Evolutionary conservation across 192 early-diverging fungal species (phyloP), one percentile per base, ranked within the genome.

Genomic region (Entomortierella beljakovae): DNA sequence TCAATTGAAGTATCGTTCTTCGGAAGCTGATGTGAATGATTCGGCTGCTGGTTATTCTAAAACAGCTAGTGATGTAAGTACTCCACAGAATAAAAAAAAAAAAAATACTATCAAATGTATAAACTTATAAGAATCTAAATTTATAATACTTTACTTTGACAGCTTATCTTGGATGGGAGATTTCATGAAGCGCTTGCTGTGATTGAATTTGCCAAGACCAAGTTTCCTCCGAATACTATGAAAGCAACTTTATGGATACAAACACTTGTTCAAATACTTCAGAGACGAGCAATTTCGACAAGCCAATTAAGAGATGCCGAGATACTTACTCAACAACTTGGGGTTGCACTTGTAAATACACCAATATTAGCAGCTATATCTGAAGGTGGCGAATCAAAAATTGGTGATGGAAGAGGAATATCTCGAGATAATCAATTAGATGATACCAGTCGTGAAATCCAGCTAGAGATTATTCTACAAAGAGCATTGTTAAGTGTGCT

Each of bases 161-260:
- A 77, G 74, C 33, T 77, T 8, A 37, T 55, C 32, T 54, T 53
- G 3, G 33, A 28, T 18, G 74, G 74, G 1, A 29, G 61, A 4
- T 64, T 61, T 22, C n/a, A 64, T 20, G 74, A 69, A 11, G 59
- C 74, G 0, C 46, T 77, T 18, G n/a, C 55, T 23, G 66, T 77
- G 1, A 56, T 77, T 3, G 55, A 68, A 23, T 31, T 58, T 3
- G 61, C 74, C 22, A 68, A 61, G 22, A 43, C 43, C 15, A 68
- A 64, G 35, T 77, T 77, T 37, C 74, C 74, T 1, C 29, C 51
- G 15, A 35, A 33, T n/a, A 69, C 74, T 3, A 37, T 77, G 61
- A 55, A 65, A 26, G 59, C 74, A 1, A 61, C 60, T 25, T 54
- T 60, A 2, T 77, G 74, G 74, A 25, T 77, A n/a, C 74, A 77